Base-by-base conservation (phyloP, 768 basidiomycete species). In the Serpula lacrymans region DNA sequence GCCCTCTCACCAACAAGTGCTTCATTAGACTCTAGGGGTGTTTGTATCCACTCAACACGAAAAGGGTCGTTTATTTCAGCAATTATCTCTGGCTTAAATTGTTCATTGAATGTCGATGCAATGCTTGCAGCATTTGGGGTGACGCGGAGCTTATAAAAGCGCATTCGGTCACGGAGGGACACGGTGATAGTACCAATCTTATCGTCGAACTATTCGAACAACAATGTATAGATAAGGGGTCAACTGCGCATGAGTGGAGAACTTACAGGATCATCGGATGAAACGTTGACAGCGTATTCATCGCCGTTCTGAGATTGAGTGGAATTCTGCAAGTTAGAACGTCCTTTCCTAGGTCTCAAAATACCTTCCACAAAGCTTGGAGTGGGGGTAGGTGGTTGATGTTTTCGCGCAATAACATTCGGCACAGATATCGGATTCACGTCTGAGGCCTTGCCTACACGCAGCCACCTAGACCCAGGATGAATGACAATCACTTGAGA, bases 41-140 rank as follows among this genome's bases (percentile, higher is more conserved):
- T 62, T 16, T 78, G 74, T 21, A 91, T 82, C 94, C 94, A 98
- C 36, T 94, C 87, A 8, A 90, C 73, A 31, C 78, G 70, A 57
- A 80, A 87, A 9, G 84, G 81, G 55, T 95, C 94, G 51, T 90
- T 90, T 35, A 78, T 73, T 47, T 91, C 89, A 6, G 81, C 74
- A 26, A 97, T 89, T n/a, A 77, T 77, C 55, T 94, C 89, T 2
- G 90, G 85, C 55, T 80, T 78, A 59, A 91, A 88, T 45, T 83
- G 82, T 43, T 80, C 79, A 55, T 95, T 96, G 61, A 85, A 91
- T 9, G 76, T 79, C 5, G 82, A 77, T 1, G 85, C 87, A 31
- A 87, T 82, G 35, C 68, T 70, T 5, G 77, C 76, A 29, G 79
- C 84, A 58, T 80, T 84, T 16, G 71, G 83, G 17, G 80, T 90